Evolutionary conservation across 2,329 filamentous ascomycete species (phyloP).

Genomic region (Trichoderma asperellum): DNA sequence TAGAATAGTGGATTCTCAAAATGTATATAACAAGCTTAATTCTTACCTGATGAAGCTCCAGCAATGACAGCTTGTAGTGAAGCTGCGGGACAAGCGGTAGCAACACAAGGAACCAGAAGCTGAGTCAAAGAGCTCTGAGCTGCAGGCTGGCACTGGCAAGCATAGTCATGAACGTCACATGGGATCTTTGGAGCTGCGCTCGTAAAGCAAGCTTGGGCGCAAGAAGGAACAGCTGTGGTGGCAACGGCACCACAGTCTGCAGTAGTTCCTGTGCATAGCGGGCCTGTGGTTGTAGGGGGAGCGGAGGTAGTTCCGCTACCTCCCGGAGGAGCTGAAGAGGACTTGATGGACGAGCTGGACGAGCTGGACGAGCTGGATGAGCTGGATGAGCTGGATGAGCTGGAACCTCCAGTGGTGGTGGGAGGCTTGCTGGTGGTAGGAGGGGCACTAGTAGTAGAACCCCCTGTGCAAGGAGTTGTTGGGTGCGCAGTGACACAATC

Average conservation of each 20-base stretch:
- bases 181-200: conserved; percentile 35
- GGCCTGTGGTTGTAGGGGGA: conserved; percentile 27
- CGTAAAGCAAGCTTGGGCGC: conserved; percentile 38
- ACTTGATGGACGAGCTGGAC: neutral
- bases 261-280: conserved; percentile 26
- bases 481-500: conserved; percentile 35
- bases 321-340: neutral
- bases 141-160: conserved; percentile 37
- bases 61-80: conserved; percentile 35
- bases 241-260: conserved; percentile 37
- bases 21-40: neutral
- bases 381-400: neutral
- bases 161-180: conserved; percentile 36
- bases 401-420: neutral
- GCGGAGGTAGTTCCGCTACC: neutral
- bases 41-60: conserved; percentile 32
- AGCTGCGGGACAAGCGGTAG: conserved; percentile 33
- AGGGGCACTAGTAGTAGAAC: neutral
- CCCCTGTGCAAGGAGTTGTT: conserved; percentile 17
- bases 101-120: conserved; percentile 36
- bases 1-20: neutral
- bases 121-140: conserved; percentile 33
- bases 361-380: neutral
- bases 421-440: neutral
- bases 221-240: conserved; percentile 36